Base-by-base conservation (phyloP, 2,329 filamentous ascomycete genomes). In the Teratosphaeria pseudoeucalypti region DNA sequence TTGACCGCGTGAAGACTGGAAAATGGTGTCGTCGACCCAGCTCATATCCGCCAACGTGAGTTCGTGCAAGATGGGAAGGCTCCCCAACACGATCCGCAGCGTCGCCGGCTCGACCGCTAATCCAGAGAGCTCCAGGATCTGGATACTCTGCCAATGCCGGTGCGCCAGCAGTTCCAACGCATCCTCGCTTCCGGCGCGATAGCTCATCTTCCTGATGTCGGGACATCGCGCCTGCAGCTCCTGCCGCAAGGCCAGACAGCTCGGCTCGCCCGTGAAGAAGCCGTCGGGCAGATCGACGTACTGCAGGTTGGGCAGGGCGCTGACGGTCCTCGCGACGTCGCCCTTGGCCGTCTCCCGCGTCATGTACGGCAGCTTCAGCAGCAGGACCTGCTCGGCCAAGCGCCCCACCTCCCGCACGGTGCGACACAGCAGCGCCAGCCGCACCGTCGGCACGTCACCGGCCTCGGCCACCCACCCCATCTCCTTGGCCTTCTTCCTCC, bases 321-420 rank as follows among this genome's bases (percentile, higher is more conserved):
- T 90, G 55, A 96, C 87, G 29, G 89, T 90, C 56, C 91, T 85
- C 10, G 92, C 92, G 55, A 96, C 82, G 63, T 92, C 89, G 58
- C 88, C 82, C 72, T 94, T 90, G 71, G 83, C 88, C 1, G 89
- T 89, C 76, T 96, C 90, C 60, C 92, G 85, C 58, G 92, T 87
- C 92, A 96, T 96, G 74, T 96, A 96, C 6, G 92, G 90, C 61
- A 90, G 85, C 78, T 96, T 95, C 68, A 97, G 79, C 67, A 87
- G 91, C 69, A 86, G 77, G 5, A 96, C 89, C 52, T 84, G 78
- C 58, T 82, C 78, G 37, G 87, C 90, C 54, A 95, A 73, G 55
- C 77, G 84, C 26, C 85, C 82, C 62, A 91, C 87, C 56, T 92
- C 88, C 63, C 91, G 85, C 56, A 96, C 84, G 1, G 91, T 90